Percentiles rank a stretch among this genome's conserved stretches.
These are phyloP conservation scores for Flagelloscypha sp. DNA, from an alignment of 768 basidiomycete genomes.

Conservation along the genomic window DNA sequence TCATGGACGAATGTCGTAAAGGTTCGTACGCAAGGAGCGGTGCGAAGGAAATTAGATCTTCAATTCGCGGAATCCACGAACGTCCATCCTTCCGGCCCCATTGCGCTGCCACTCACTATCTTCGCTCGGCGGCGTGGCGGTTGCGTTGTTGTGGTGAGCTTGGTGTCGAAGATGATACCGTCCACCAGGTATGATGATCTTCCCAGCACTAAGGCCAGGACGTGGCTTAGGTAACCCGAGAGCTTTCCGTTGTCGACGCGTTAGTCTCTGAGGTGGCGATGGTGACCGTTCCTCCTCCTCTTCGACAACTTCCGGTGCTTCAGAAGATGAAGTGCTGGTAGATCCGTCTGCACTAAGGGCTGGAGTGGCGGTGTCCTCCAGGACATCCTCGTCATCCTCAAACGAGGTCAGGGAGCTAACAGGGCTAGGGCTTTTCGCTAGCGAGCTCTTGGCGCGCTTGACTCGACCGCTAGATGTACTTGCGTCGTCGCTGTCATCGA, in stretches of 20 bases:
- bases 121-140: slow-evolving; percentile 13
- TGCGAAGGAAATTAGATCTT: slow-evolving; percentile 33
- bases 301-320: slow-evolving; percentile 7
- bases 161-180: slow-evolving; percentile 28
- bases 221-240: slow-evolving; percentile 57
- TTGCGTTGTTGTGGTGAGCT: slow-evolving; percentile 12
- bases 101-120: slow-evolving; percentile 43
- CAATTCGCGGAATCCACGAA: slow-evolving; percentile 51
- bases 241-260: slow-evolving; percentile 60
- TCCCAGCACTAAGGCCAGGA: slow-evolving; percentile 40
- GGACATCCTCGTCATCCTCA: slow-evolving; percentile 10
- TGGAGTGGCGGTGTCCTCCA: neutral
- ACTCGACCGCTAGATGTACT: no score
- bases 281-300: slow-evolving; percentile 17
- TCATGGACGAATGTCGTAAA: neutral
- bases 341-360: slow-evolving; percentile 1
- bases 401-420: no score
- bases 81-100: slow-evolving; percentile 47
- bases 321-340: slow-evolving; percentile 1
- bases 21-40: slow-evolving; percentile 1
- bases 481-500: no score
- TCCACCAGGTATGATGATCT: slow-evolving; percentile 63
- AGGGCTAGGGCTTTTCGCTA: no score
- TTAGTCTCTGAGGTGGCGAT: slow-evolving; percentile 26
- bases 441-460: no score